phyloP scores from a whole-genome alignment of 768 basidiomycete genomes.

The Boletales sp. region DNA sequence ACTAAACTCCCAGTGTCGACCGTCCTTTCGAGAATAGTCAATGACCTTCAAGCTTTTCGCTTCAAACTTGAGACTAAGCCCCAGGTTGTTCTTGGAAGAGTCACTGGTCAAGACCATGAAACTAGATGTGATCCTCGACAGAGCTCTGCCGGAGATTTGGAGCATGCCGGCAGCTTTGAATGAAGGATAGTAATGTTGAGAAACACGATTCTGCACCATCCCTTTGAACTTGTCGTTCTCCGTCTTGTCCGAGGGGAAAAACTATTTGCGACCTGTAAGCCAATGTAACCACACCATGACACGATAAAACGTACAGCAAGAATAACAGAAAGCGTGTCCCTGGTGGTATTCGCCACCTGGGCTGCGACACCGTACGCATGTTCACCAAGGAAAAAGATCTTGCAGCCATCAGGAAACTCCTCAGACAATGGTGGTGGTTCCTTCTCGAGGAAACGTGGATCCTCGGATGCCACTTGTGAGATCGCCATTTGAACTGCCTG shows the following conservation, averaged over 20 bases:
- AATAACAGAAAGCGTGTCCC: conserved; percentile 71
- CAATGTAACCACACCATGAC: background rate
- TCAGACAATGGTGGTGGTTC: conserved; percentile 77
- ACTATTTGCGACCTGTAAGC: conserved; percentile 41
- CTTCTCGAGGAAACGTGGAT: conserved; percentile 81
- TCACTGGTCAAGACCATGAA: conserved; percentile 83
- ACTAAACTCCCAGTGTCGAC: conserved; percentile 90
- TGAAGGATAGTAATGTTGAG: conserved; percentile 70
- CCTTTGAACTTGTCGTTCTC: conserved; percentile 79
- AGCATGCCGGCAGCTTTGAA: conserved; percentile 74
- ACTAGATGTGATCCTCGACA: conserved; percentile 91
- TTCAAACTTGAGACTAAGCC: conserved; percentile 95
- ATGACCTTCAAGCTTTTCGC: conserved; percentile 90
- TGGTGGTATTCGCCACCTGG: conserved; percentile 72
- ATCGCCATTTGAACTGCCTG: conserved; percentile 87
- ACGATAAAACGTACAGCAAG: conserved; percentile 62
- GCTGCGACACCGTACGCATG: conserved; percentile 96
- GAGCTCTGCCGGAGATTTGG: conserved; percentile 69
- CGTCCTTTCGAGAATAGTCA: conserved; percentile 84
- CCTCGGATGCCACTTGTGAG: conserved; percentile 77
- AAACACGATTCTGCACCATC: conserved; percentile 49
- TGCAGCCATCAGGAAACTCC: conserved; percentile 87
- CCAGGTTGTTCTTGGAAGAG: conserved; percentile 81
- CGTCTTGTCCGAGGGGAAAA: conserved; percentile 78
- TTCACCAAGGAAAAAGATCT: conserved; percentile 94